Percentiles rank a stretch among this genome's conserved stretches.
Evolutionary conservation across 441 rosid species (phyloP).

Genomic region (Croton setiger): DNA sequence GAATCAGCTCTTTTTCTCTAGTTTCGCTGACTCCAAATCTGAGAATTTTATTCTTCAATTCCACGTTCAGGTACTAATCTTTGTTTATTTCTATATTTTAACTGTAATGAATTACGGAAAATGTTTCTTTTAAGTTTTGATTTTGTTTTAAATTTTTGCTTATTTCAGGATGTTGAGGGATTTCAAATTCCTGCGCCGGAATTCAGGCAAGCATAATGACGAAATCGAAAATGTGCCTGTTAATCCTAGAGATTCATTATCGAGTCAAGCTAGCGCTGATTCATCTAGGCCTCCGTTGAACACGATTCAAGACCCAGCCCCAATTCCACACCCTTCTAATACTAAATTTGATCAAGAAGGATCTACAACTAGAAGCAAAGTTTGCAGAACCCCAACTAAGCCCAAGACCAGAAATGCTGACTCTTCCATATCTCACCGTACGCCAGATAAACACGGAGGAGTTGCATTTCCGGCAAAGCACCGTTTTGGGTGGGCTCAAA

Average conservation of each 20-base stretch:
- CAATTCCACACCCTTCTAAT: constrained; percentile 25
- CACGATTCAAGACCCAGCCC: constrained; percentile 51
- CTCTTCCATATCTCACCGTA: constrained; percentile 53
- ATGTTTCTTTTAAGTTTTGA: neutral
- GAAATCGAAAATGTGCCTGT: constrained; percentile 78
- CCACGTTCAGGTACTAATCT: constrained; percentile 40
- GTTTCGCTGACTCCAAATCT: constrained; percentile 27
- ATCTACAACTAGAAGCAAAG: neutral
- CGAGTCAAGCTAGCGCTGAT: constrained; percentile 46
- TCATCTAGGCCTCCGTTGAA: constrained; percentile 64
- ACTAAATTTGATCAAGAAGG: constrained; percentile 35
- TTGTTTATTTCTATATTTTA: neutral
- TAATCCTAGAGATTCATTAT: constrained; percentile 47
- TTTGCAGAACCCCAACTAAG: constrained; percentile 69
- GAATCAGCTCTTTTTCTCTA: neutral
- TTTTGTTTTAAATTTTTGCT: neutral
- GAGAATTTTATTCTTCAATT: constrained; percentile 41
- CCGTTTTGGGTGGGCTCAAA: constrained; percentile 75
- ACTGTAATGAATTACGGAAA: neutral
- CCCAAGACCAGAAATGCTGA: constrained; percentile 47
- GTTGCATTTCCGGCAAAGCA: constrained; percentile 30
- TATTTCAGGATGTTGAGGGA: constrained; percentile 63
- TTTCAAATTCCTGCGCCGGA: constrained; percentile 58
- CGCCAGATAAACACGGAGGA: constrained; percentile 70
- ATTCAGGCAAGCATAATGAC: constrained; percentile 47